phyloP scores from a whole-genome alignment of 495 filamentous ascomycete species.

The Jackrogersella multiformis region DNA sequence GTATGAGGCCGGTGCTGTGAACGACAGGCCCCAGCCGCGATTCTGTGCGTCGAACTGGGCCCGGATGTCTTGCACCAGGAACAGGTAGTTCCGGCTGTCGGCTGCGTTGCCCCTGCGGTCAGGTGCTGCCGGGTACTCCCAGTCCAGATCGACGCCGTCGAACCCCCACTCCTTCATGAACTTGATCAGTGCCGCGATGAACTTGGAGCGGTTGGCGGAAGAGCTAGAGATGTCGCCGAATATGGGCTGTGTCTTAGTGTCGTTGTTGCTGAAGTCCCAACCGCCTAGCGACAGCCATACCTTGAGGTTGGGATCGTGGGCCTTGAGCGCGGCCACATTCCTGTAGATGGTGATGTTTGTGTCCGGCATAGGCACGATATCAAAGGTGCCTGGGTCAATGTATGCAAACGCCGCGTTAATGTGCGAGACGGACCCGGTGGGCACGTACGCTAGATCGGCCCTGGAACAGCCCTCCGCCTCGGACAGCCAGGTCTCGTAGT shows the following conservation, averaged over 20 bases:
- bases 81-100: conserved; percentile 57
- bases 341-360: no score
- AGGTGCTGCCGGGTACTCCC: conserved; percentile 61
- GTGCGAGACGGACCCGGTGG: no score
- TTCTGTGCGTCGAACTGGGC: conserved; percentile 55
- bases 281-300: no score
- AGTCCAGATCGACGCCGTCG: conserved; percentile 65
- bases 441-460: no score
- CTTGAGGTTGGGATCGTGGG: no score
- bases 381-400: no score
- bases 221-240: conserved; percentile 48
- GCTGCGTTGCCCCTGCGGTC: conserved; percentile 55
- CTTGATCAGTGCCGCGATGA: conserved; percentile 51
- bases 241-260: conserved; percentile 47
- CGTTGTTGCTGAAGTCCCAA: conserved; percentile 56
- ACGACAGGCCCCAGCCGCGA: background rate
- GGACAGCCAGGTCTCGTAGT: no score
- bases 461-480: no score
- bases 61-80: conserved; percentile 49
- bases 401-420: no score
- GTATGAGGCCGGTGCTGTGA: conserved; percentile 42
- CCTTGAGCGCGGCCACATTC: no score
- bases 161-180: conserved; percentile 60
- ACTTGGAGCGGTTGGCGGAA: conserved; percentile 45
- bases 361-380: no score